Evolutionary conservation across 805 yeast genomes (phyloP).

Genomic region (Monosporozyma siamensis): DNA sequence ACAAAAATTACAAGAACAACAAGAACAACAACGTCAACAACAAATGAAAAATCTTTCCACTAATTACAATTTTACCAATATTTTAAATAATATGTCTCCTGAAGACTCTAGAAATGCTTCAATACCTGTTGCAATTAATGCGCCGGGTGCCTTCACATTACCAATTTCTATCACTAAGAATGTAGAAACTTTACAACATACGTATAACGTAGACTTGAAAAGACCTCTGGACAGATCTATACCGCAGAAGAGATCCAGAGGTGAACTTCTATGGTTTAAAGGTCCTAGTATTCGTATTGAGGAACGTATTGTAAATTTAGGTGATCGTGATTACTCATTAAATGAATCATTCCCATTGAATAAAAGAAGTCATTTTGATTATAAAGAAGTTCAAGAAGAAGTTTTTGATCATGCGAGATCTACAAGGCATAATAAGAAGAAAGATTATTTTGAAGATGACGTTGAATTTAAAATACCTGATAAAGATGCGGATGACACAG

Average conservation of each 20-base stretch:
- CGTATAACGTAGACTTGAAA: slow-evolving; percentile 24
- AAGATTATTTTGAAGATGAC: slow-evolving; percentile 4
- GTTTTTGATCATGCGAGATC: slow-evolving; percentile 4
- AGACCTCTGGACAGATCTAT: slow-evolving; percentile 9
- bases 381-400: slow-evolving; percentile 20
- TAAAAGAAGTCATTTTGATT: slow-evolving; percentile 11
- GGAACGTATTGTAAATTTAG: slow-evolving; percentile 32
- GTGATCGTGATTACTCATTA: slow-evolving; percentile 8
- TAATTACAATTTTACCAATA: slow-evolving; percentile 18
- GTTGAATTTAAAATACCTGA: slow-evolving; percentile 15
- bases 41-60: slow-evolving; percentile 14
- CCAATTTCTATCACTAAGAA: slow-evolving; percentile 29
- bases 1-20: slow-evolving; percentile 18
- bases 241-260: slow-evolving; percentile 21
- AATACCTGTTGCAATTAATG: slow-evolving; percentile 21
- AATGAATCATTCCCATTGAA: slow-evolving; percentile 1
- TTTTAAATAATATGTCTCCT: slow-evolving; percentile 21
- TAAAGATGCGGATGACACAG: slow-evolving; percentile 17
- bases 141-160: slow-evolving; percentile 23
- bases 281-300: slow-evolving; percentile 50
- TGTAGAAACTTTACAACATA: slow-evolving; percentile 30
- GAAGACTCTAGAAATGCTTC: slow-evolving; percentile 19
- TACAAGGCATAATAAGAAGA: slow-evolving; percentile 2
- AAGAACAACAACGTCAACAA: slow-evolving; percentile 17
- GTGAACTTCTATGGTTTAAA: slow-evolving; percentile 56